Evolutionary conservation across 495 filamentous ascomycete genomes (phyloP).

Genomic region (Talaromyces nanjingensis): DNA sequence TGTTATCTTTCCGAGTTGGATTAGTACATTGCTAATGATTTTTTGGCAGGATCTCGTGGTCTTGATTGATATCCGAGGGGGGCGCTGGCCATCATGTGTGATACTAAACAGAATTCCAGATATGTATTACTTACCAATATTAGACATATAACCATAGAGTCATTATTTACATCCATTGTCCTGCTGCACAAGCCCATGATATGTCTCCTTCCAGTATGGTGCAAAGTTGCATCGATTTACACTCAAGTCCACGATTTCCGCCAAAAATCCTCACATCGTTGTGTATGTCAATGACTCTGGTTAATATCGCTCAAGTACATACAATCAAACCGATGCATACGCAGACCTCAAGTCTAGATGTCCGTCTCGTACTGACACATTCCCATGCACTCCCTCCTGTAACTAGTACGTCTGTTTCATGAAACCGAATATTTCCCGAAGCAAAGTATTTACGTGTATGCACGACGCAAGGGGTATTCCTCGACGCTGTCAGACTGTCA

Average conservation of each 20-base stretch:
- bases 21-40: neutral
- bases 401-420: neutral
- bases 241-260: neutral
- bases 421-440: neutral
- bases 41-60: constrained; percentile 10
- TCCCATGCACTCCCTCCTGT: neutral
- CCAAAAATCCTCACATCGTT: neutral
- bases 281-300: neutral
- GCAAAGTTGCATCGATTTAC: neutral
- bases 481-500: neutral
- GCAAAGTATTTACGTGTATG: neutral
- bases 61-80: neutral
- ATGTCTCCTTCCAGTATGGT: neutral
- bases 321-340: neutral
- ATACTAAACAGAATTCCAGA: neutral
- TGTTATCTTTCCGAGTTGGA: constrained; percentile 11
- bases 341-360: neutral
- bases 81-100: neutral
- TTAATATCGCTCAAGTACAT: neutral
- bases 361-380: neutral
- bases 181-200: neutral
- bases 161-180: neutral
- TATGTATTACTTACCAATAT: neutral
- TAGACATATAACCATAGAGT: neutral
- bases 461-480: neutral